phyloP scores from a whole-genome alignment of 306 rosid genomes.

The Mimosa pudica region DNA sequence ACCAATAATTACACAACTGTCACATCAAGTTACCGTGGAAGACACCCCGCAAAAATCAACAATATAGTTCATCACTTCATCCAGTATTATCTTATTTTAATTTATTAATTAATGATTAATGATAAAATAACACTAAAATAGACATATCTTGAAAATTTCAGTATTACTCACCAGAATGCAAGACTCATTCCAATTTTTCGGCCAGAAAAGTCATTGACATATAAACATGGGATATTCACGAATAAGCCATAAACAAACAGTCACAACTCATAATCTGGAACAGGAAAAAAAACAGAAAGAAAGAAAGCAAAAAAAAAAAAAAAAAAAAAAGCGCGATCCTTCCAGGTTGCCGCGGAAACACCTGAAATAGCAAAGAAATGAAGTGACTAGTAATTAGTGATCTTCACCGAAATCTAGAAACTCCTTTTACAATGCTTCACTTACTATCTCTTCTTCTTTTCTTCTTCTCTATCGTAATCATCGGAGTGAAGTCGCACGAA shows the following conservation, averaged over 20 bases:
- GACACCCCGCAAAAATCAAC: background rate
- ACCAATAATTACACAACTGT: no score
- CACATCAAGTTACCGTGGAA: background rate
- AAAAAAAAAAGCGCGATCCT: background rate
- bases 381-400: no score
- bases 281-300: background rate
- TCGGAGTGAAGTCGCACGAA: constrained; percentile 62
- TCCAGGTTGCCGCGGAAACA: background rate
- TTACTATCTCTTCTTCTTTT: constrained; percentile 30
- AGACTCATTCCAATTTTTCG: background rate
- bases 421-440: constrained; percentile 50
- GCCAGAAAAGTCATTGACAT: background rate
- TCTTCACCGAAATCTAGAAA: no score
- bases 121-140: no score
- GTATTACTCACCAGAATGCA: background rate
- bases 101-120: no score
- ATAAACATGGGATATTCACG: background rate
- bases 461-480: constrained; percentile 42
- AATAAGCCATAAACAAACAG: background rate
- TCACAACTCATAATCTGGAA: background rate
- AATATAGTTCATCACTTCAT: background rate
- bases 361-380: background rate
- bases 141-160: background rate
- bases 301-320: no score
- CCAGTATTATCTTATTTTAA: no score